Conservation (phyloP, 2,329 filamentous ascomycete genomes). For the Paraphoma sp. region DNA sequence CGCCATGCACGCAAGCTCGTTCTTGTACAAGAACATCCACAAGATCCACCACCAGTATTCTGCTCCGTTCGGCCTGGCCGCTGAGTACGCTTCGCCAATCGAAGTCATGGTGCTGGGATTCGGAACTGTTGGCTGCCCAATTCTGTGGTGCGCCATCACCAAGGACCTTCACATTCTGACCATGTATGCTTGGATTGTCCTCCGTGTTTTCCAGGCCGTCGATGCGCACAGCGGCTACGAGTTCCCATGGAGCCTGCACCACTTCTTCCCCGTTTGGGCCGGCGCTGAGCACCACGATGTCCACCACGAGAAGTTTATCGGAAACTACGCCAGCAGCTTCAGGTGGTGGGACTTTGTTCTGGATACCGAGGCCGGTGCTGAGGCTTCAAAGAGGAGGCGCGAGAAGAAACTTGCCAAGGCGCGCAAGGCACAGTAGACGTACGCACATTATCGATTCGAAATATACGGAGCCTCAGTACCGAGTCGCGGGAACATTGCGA, state of each 20-base stretch:
- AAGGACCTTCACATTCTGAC: slow-evolving; percentile 92
- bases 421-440: slow-evolving; percentile 59
- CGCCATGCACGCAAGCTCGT: slow-evolving; percentile 85
- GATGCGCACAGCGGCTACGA: slow-evolving; percentile 98
- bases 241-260: slow-evolving; percentile 95
- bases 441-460: background rate
- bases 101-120: slow-evolving; percentile 95
- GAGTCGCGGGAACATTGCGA: slow-evolving; percentile 1
- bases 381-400: slow-evolving; percentile 82
- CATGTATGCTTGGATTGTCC: slow-evolving; percentile 96
- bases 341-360: slow-evolving; percentile 97
- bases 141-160: slow-evolving; percentile 83
- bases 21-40: slow-evolving; percentile 92
- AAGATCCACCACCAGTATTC: slow-evolving; percentile 99
- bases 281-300: slow-evolving; percentile 95
- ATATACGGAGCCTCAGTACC: background rate
- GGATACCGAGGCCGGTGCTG: slow-evolving; percentile 90
- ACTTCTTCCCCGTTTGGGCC: slow-evolving; percentile 97
- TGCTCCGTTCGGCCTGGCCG: slow-evolving; percentile 92
- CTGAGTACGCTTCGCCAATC: slow-evolving; percentile 96
- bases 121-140: slow-evolving; percentile 81
- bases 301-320: slow-evolving; percentile 98
- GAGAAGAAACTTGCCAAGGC: slow-evolving; percentile 73
- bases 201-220: slow-evolving; percentile 95
- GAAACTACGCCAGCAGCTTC: slow-evolving; percentile 98